Percentiles rank a stretch among this genome's conserved stretches.
phyloP scores from a whole-genome alignment of 2,329 filamentous ascomycete species.

The Fusarium fujikuroi region DNA sequence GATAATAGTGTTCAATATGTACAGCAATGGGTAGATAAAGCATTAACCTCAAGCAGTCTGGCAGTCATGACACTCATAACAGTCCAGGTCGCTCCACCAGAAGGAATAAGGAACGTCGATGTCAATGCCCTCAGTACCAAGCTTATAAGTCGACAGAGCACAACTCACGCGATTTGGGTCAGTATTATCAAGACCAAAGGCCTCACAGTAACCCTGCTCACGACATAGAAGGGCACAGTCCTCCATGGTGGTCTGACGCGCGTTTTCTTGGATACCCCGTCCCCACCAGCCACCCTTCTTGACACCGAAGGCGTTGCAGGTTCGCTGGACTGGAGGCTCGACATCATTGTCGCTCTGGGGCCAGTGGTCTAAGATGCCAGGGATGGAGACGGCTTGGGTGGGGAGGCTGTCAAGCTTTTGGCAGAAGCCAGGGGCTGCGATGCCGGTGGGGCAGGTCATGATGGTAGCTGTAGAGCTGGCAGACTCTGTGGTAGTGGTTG shows the following conservation, averaged over 20 bases:
- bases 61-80: constrained; percentile 16
- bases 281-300: constrained; percentile 12
- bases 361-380: constrained; percentile 3
- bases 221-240: constrained; percentile 10
- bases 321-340: neutral
- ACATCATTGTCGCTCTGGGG: neutral
- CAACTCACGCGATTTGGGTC: neutral
- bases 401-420: neutral
- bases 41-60: neutral
- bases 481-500: neutral
- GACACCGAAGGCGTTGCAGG: constrained; percentile 7
- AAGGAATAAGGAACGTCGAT: neutral
- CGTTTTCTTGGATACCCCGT: neutral
- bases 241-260: constrained; percentile 2
- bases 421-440: neutral
- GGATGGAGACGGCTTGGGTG: neutral
- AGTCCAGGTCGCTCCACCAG: constrained; percentile 16
- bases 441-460: neutral
- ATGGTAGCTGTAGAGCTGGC: neutral
- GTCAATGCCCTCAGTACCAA: constrained; percentile 12
- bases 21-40: fast-evolving
- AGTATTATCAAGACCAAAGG: neutral
- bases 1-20: fast-evolving
- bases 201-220: neutral
- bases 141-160: constrained; percentile 4